Evolutionary conservation across 208 protist genomes (phyloP).

Genomic region (Phytomonas francai): DNA sequence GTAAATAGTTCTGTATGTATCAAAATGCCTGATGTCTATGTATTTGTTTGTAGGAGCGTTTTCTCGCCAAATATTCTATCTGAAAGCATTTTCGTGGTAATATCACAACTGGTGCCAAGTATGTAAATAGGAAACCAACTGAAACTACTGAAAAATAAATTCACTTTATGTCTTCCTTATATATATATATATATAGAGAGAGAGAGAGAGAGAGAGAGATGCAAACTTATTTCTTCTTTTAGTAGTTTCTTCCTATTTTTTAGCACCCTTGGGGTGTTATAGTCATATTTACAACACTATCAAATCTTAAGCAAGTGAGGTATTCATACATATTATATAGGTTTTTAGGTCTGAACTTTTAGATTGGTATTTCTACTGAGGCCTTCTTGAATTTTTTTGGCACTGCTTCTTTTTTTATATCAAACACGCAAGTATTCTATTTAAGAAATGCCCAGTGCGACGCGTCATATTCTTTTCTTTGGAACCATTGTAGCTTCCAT

Average conservation of each 20-base stretch:
- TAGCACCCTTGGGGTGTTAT: background rate
- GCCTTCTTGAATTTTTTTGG: background rate
- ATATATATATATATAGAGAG: background rate
- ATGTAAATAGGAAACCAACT: background rate
- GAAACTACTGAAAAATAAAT: background rate
- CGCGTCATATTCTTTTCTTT: conserved; percentile 48
- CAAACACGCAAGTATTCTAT: background rate
- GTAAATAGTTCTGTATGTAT: background rate
- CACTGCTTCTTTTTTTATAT: background rate
- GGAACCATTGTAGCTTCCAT: conserved; percentile 47
- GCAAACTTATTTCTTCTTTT: background rate
- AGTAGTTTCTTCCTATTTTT: conserved; percentile 3
- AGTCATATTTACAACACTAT: conserved; percentile 1
- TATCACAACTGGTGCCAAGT: background rate
- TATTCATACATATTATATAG: background rate
- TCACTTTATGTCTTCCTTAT: conserved; percentile 8
- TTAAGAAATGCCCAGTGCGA: conserved; percentile 9
- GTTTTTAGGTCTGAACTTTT: background rate
- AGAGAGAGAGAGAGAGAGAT: background rate
- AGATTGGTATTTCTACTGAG: background rate
- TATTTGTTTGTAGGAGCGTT: background rate
- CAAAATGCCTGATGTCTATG: background rate
- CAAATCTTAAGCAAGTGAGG: background rate
- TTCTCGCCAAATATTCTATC: background rate
- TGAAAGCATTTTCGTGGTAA: background rate